Evolutionary conservation across 768 basidiomycete species (phyloP).

Genomic region (Podaxis sp.): DNA sequence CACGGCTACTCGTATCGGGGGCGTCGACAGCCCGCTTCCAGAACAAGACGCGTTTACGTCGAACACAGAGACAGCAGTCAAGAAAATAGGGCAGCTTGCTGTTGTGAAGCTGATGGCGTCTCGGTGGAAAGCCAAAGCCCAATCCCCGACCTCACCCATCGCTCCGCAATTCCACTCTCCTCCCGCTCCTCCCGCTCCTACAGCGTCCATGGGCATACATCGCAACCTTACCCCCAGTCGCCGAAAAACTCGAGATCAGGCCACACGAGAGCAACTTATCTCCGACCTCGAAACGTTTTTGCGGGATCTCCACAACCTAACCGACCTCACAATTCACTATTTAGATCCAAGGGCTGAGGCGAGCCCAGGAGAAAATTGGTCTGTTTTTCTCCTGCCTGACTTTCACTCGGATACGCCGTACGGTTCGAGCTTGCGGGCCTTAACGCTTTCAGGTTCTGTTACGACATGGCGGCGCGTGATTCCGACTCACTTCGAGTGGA

Average conservation of each 20-base stretch:
- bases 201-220: neutral
- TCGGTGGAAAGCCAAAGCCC: conserved; percentile 5
- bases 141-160: neutral
- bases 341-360: neutral
- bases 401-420: neutral
- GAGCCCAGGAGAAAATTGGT: neutral
- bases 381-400: neutral
- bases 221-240: conserved; percentile 7
- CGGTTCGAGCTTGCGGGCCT: neutral
- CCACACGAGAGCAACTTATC: neutral
- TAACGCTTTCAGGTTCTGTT: conserved; percentile 8
- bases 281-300: neutral
- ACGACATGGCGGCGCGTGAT: conserved; percentile 3
- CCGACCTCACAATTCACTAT: conserved; percentile 1
- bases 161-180: conserved; percentile 3
- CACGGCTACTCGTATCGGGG: neutral
- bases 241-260: neutral
- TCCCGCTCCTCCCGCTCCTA: neutral
- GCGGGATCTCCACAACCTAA: neutral
- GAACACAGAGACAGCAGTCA: neutral
- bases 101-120: neutral
- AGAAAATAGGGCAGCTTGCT: neutral
- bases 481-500: neutral
- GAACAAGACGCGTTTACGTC: neutral
- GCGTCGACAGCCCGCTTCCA: neutral